phyloP scores from a whole-genome alignment of 352 stramenopile species.

The Globisporangium carolinianum region DNA sequence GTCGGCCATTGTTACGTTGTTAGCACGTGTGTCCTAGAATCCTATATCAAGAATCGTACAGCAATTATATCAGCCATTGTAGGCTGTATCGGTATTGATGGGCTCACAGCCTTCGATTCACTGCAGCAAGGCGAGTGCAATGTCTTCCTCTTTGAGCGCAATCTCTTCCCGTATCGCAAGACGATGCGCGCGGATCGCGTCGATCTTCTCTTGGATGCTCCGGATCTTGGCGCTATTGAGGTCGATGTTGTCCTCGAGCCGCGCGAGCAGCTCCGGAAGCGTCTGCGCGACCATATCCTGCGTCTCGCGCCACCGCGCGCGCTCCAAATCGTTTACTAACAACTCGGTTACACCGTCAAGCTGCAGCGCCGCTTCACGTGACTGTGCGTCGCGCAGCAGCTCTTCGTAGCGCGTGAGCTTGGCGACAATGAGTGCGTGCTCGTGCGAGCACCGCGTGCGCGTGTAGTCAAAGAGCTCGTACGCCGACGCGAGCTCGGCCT shows the following conservation, averaged over 20 bases:
- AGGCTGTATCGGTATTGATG: background rate
- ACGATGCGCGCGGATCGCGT: conserved; percentile 38
- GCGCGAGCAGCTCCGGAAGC: conserved; percentile 40
- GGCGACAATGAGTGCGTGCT: conserved; percentile 44
- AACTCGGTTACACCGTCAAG: conserved; percentile 14
- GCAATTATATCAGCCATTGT: no score
- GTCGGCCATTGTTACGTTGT: no score
- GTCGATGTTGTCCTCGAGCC: conserved; percentile 60
- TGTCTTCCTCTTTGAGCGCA: conserved; percentile 47
- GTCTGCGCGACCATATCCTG: conserved; percentile 46
- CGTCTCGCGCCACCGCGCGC: conserved; percentile 33
- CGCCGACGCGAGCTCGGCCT: conserved; percentile 47
- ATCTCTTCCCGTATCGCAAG: conserved; percentile 56
- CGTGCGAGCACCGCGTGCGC: conserved; percentile 23
- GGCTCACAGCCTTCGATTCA: background rate
- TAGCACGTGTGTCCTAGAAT: no score
- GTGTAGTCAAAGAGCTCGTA: conserved; percentile 61
- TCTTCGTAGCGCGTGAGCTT: conserved; percentile 39
- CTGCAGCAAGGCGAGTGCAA: conserved; percentile 33
- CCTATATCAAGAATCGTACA: no score
- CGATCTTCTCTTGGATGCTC: conserved; percentile 50
- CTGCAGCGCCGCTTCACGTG: conserved; percentile 11
- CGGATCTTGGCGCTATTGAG: conserved; percentile 52
- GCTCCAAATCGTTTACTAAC: conserved; percentile 26
- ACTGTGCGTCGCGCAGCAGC: conserved; percentile 25